Conservation (phyloP, 1,284 basidiomycete species). For the Hortiboletus rubellus region DNA sequence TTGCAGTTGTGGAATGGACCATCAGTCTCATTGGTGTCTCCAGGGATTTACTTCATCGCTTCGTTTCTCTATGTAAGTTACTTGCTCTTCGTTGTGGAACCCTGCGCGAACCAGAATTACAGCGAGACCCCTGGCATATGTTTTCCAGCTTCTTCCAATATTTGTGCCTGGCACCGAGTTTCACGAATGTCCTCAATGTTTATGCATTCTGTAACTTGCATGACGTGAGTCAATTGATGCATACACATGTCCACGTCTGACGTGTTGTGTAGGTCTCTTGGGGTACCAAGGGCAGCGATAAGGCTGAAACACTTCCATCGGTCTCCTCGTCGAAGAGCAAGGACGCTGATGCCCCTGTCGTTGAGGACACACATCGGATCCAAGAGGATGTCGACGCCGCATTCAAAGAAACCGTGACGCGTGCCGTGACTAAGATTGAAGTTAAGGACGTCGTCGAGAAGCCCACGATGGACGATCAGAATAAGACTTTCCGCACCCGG, state of each 20-base stretch:
- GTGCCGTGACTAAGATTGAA: constrained; percentile 84
- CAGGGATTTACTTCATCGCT: constrained; percentile 77
- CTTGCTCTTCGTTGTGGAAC: not conserved
- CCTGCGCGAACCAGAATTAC: constrained; percentile 6
- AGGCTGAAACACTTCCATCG: constrained; percentile 91
- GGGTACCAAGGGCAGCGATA: constrained; percentile 97
- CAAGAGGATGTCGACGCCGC: constrained; percentile 91
- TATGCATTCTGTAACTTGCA: constrained; percentile 97
- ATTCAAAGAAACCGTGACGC: constrained; percentile 92
- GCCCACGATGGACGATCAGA: constrained; percentile 88
- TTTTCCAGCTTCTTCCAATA: constrained; percentile 96
- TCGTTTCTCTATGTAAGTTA: constrained; percentile 86
- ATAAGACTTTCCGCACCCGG: constrained; percentile 92
- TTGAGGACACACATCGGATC: constrained; percentile 77
- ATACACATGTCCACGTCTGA: constrained; percentile 3
- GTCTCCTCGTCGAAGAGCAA: constrained; percentile 84
- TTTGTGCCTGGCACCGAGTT: constrained; percentile 84
- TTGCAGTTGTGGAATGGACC: constrained; percentile 2
- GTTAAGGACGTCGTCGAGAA: constrained; percentile 71
- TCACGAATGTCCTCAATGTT: constrained; percentile 93
- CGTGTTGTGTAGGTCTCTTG: constrained; percentile 63
- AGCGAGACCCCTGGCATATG: constrained; percentile 98
- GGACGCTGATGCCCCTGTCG: constrained; percentile 72
- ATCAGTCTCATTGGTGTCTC: not conserved
- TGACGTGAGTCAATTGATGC: constrained; percentile 55